Evolutionary conservation across 768 basidiomycete species (phyloP), one percentile per base, ranked within the genome.

Genomic region (Pholiota microspora): DNA sequence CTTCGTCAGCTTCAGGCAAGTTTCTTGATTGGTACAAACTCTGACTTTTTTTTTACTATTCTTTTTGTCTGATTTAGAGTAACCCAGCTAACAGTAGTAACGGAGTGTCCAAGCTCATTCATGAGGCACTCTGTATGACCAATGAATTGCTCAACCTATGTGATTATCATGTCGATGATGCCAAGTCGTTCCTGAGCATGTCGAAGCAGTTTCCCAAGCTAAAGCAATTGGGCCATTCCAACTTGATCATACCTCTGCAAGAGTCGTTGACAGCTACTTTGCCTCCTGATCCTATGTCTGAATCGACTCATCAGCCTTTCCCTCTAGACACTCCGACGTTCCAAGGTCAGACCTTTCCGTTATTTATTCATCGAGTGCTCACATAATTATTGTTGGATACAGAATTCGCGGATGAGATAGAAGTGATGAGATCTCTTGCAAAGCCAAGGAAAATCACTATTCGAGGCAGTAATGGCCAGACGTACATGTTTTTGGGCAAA

Each of bases 401-500:
- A 96, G 94, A 74, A 18, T 91, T 97, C 63, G 66, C 71, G 36
- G 92, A 98, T 55, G 89, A 92, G 21, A 81, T 98, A 57, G 87
- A 89, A 28, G 72, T 99, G 64, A 98, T 99, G 95, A 80, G 76
- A 16, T 97, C 97, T 4, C 72, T 98, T 23, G 91, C 92, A 25
- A 89, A 84, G 64, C 97, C 97, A 4, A 86, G 93, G 61, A 97
- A 96, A 71, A 83, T 99, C 56, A 86, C 85, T 0, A 88, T 98
- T 45, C 73, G 72, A 25, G 95, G 92, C 0, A 87, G 83, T 59
- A 84, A 98, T 64, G 94, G 94, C 1, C 82, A 86, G 54, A 74
- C 73, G 9, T 98, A 98, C 73, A 86, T 85, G 71, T 98, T 98
- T 76, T 77, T 99, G 6, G 92, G 92, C 49, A 99, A 99, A 69